phyloP scores from a whole-genome alignment of 192 early-diverging fungal genomes.

The Chytriomyces sp. region DNA sequence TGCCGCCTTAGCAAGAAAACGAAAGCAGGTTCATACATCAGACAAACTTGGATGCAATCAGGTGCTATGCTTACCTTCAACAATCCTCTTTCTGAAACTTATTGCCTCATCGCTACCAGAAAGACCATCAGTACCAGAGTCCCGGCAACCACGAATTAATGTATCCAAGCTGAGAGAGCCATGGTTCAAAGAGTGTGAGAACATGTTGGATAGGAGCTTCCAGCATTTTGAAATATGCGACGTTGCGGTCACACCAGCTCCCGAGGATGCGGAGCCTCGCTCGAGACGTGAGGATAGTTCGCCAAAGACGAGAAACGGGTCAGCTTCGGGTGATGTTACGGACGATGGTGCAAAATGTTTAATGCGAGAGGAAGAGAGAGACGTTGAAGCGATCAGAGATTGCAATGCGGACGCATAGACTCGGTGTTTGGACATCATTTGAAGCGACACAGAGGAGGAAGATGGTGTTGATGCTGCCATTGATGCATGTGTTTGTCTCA shows the following conservation, averaged over 20 bases:
- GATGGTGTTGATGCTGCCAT: neutral
- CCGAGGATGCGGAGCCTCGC: neutral
- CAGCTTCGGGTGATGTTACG: neutral
- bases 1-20: slow-evolving; percentile 23
- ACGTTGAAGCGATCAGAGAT: neutral
- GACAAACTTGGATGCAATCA: neutral
- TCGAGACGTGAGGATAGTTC: neutral
- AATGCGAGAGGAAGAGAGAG: too few species aligned
- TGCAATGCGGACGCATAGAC: slow-evolving; percentile 13
- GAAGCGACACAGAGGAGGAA: slow-evolving; percentile 6
- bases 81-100: slow-evolving; percentile 20
- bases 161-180: neutral
- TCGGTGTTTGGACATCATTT: slow-evolving; percentile 24
- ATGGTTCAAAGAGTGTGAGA: neutral
- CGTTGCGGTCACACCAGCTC: neutral
- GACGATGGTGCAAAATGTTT: too few species aligned
- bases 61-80: slow-evolving; percentile 13
- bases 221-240: slow-evolving; percentile 39
- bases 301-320: slow-evolving; percentile 16
- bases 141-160: neutral
- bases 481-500: neutral
- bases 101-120: slow-evolving; percentile 26
- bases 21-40: neutral
- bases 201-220: slow-evolving; percentile 40
- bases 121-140: neutral